Evolutionary conservation across 192 early-diverging fungal genomes (phyloP), one percentile per base, ranked within the genome.

Genomic region (Spizellomyces sp.): DNA sequence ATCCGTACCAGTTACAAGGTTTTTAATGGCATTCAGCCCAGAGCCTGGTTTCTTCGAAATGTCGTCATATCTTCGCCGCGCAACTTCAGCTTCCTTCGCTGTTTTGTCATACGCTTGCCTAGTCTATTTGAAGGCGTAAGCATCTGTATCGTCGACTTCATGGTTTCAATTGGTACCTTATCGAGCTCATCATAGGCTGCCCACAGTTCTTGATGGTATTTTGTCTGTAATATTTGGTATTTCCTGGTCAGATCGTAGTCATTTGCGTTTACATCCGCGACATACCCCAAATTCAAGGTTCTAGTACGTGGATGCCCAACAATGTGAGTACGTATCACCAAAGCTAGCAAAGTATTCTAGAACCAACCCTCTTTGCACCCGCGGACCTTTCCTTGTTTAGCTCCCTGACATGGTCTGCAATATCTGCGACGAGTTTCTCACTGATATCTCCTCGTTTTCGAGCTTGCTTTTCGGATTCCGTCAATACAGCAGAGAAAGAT

Each of bases 151-250:
- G 27, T 14, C 55, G 57, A 5, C 59, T 50, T 46, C 42, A 17
- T 19, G 9, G n/a, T 5, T 19, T 10, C n/a, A 56, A 7, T 8
- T 50, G 46, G 1, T 74, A 68, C 75, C 69, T 80, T 77, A 21
- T 86, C 81, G 7, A 83, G 76, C 27, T 83, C 81, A 10, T 83
- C 84, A 64, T 77, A 83, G 3, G 75, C 74, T 4, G 73, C 61
- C 57, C 67, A 67, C 9, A 86, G 63, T 45, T 86, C 84, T 48
- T 67, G 48, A 10, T 78, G 80, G 54, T 83, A 83, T 68, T 77
- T 79, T 9, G 52, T 76, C 66, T 69, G 45, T 0, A 19, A 36
- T 36, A 36, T 0, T 36, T 36, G 27, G 27, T 36, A 36, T 36
- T 36, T 36, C 3, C 27, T 36, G 27, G 27, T 36, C 0, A 36